Percentiles rank a stretch among this genome's conserved stretches.
Conservation (phyloP, 495 filamentous ascomycete species). For the Aspergillus ostianus region DNA sequence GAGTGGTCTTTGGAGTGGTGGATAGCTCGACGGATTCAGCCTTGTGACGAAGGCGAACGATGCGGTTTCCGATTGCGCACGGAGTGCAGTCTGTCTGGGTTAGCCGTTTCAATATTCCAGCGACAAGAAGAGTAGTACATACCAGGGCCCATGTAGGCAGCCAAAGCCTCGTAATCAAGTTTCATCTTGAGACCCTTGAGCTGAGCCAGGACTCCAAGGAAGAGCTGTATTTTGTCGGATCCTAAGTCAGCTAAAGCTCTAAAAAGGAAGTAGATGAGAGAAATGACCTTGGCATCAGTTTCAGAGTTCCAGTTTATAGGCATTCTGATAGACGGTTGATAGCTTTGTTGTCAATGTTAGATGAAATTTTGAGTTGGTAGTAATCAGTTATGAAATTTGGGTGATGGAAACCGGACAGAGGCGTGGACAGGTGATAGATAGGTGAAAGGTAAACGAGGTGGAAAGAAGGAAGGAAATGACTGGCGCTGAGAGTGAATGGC, state of each 20-base stretch:
- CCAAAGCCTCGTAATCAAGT: neutral
- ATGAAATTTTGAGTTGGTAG: too few relatives aligned
- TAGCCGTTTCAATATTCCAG: neutral
- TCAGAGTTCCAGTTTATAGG: neutral
- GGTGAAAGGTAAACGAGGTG: too few relatives aligned
- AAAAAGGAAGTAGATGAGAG: neutral
- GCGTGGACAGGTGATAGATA: too few relatives aligned
- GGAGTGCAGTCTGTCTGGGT: neutral
- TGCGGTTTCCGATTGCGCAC: slow-evolving; percentile 1
- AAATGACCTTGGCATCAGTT: neutral
- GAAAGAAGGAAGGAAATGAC: too few relatives aligned
- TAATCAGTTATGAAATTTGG: too few relatives aligned
- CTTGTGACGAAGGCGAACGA: slow-evolving; percentile 4
- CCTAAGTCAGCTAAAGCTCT: too few relatives aligned
- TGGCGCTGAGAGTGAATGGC: too few relatives aligned
- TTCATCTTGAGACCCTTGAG: neutral
- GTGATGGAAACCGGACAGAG: too few relatives aligned
- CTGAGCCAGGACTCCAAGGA: neutral
- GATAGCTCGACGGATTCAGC: neutral
- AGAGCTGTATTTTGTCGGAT: neutral
- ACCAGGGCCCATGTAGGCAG: slow-evolving; percentile 1
- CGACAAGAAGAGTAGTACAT: neutral
- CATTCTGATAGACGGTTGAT: neutral
- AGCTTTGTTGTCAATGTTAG: too few relatives aligned
- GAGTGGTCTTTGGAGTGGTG: neutral